Base-by-base conservation (phyloP, 2,329 filamentous ascomycete species). In the Alternaria atra region DNA sequence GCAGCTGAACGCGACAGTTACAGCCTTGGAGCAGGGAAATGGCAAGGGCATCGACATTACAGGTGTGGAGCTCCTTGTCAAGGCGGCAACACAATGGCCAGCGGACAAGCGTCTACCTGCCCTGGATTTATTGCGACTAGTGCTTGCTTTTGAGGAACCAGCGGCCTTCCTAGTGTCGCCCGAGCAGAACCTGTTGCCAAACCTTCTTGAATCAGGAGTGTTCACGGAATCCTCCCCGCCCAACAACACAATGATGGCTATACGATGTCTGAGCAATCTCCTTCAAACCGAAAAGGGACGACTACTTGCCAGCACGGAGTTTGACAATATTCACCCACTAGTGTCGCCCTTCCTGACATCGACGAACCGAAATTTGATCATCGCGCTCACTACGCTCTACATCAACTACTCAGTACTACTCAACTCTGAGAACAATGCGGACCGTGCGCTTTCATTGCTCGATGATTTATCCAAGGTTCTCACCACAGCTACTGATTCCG, bases 201-300 rank as follows among this genome's bases (percentile, higher is more conserved):
- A 82, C 1, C 80, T 97, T 6, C 83, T 89, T 34, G 77, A 76
- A 43, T 87, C 84, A 52, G 86, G 79, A 1, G 83, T 89, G 2
- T 87, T 90, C 54, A 84, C 88, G 8, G 77, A 80, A 5, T 80
- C 85, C 0, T 84, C 87, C 2, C 83, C 90, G 0, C 89, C 88
- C 37, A 97, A 97, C 78, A 93, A 93, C 67, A 87, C 88, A 10
- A 97, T 98, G 90, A 91, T 99, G 84, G 89, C 90, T 0, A 84
- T 93, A 12, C 91, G 95, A 4, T 87, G 90, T 13, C 84, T 98
- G 50, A 90, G 89, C 30, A 99, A 99, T 70, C 82, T 97, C 7
- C 97, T 97, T 73, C 86, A 87, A 61, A 92, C 91, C 0, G 81
- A 87, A 0, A 84, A 90, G 58, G 95, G 95, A 15, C 87, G 91